A percentile compares a stretch with the other conserved stretches of the same genome.
phyloP scores from a whole-genome alignment of 495 filamentous ascomycete genomes.

The Neurospora sp. region DNA sequence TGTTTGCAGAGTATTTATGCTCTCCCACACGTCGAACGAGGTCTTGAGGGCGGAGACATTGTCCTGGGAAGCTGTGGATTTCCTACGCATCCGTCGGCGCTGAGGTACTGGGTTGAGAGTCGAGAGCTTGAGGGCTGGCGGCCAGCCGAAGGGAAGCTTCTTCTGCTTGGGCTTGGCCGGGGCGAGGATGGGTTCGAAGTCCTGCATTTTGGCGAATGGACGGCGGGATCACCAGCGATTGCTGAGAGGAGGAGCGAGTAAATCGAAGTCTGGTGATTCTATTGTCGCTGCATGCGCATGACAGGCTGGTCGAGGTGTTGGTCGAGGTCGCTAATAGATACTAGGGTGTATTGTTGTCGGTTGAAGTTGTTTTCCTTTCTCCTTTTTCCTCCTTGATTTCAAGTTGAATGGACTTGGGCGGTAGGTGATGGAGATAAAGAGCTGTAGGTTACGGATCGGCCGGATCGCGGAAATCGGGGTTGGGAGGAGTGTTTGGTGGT shows the following conservation, averaged over 20 bases:
- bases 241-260: neutral
- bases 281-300: conserved; percentile 21
- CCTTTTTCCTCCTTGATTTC: neutral
- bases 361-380: neutral
- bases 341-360: neutral
- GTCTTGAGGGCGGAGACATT: conserved; percentile 65
- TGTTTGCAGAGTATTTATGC: conserved; percentile 57
- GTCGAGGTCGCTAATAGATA: neutral
- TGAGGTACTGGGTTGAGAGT: conserved; percentile 50
- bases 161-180: conserved; percentile 18
- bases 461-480: neutral
- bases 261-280: conserved; percentile 4
- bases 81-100: conserved; percentile 59
- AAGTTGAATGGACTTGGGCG: neutral
- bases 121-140: conserved; percentile 15
- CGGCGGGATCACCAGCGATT: neutral
- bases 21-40: conserved; percentile 67
- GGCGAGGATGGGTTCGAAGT: conserved; percentile 16
- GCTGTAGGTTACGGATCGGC: neutral
- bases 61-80: conserved; percentile 50
- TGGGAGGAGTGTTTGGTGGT: neutral
- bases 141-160: conserved; percentile 21
- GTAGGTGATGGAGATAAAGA: neutral
- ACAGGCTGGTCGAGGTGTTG: neutral
- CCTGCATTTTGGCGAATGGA: conserved; percentile 13